Conservation (phyloP, 139 green algal species). For the Chlorella vulgaris region DNA sequence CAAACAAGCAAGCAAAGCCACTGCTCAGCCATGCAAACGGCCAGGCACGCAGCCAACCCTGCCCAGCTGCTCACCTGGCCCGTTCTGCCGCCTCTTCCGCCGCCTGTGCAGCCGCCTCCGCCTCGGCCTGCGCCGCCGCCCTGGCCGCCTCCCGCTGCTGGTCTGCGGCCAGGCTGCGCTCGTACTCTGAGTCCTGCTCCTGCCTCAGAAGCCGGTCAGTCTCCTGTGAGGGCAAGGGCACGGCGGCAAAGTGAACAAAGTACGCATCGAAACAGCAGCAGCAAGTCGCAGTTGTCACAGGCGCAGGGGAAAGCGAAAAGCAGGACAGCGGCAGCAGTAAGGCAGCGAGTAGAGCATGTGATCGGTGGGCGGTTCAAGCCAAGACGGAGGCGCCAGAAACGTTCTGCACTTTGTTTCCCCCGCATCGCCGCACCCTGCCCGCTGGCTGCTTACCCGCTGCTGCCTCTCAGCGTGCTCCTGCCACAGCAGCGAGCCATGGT, state of each 20-base stretch:
- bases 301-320: too few relatives aligned
- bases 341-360: too few relatives aligned
- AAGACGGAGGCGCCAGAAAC: too few relatives aligned
- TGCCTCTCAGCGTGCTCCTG: constrained; percentile 35
- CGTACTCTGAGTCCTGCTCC: constrained; percentile 83
- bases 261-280: too few relatives aligned
- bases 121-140: constrained; percentile 6
- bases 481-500: constrained; percentile 38
- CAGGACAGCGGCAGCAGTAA: too few relatives aligned
- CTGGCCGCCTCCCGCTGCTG: constrained; percentile 44
- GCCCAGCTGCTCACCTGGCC: neutral
- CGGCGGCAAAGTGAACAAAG: neutral
- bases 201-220: constrained; percentile 61
- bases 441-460: constrained; percentile 41
- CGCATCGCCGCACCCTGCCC: neutral
- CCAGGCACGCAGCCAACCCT: neutral
- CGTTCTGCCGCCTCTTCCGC: constrained; percentile 19
- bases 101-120: constrained; percentile 36
- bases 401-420: too few relatives aligned
- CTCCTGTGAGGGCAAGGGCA: constrained; percentile 48
- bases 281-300: too few relatives aligned
- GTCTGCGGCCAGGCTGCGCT: constrained; percentile 72
- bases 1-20: neutral
- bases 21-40: neutral
- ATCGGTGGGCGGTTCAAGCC: too few relatives aligned